These are phyloP conservation scores for Penicillium vulpinum DNA, from an alignment of 2,329 filamentous ascomycete species.

Conservation along the genomic window DNA sequence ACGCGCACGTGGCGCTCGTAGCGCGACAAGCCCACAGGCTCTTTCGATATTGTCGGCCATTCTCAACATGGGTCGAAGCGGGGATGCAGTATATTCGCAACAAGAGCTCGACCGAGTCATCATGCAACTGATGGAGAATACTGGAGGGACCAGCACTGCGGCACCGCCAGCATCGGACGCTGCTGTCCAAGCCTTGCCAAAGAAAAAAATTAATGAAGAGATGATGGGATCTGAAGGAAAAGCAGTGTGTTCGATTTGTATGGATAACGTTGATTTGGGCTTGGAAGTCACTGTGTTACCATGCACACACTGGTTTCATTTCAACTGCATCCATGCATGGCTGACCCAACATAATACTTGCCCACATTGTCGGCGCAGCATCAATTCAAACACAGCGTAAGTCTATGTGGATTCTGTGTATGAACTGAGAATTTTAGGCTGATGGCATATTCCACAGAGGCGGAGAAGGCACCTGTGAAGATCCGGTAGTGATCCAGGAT, in stretches of 20 bases:
- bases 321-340: conserved; percentile 78
- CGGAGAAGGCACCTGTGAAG: conserved; percentile 22
- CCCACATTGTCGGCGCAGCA: conserved; percentile 56
- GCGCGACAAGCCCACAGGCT: conserved; percentile 33
- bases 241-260: conserved; percentile 90
- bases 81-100: conserved; percentile 87
- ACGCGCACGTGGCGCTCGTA: conserved; percentile 16
- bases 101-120: conserved; percentile 89
- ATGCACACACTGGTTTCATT: conserved; percentile 93
- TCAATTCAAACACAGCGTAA: conserved; percentile 31
- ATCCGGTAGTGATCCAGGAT: conserved; percentile 18
- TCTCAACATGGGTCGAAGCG: conserved; percentile 50
- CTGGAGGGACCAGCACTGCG: conserved; percentile 65
- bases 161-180: conserved; percentile 76
- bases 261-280: conserved; percentile 74
- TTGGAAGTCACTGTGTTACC: conserved; percentile 76
- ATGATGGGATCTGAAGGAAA: conserved; percentile 69
- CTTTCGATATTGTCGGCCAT: conserved; percentile 49
- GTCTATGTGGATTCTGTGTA: conserved; percentile 1
- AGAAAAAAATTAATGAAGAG: conserved; percentile 66
- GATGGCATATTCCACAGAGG: conserved; percentile 12
- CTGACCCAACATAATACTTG: conserved; percentile 89
- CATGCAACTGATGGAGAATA: conserved; percentile 82
- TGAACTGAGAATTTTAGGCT: conserved; percentile 9
- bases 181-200: conserved; percentile 72